phyloP scores from a whole-genome alignment of 257 asterid species.

The Solanum megistacrolobum region DNA sequence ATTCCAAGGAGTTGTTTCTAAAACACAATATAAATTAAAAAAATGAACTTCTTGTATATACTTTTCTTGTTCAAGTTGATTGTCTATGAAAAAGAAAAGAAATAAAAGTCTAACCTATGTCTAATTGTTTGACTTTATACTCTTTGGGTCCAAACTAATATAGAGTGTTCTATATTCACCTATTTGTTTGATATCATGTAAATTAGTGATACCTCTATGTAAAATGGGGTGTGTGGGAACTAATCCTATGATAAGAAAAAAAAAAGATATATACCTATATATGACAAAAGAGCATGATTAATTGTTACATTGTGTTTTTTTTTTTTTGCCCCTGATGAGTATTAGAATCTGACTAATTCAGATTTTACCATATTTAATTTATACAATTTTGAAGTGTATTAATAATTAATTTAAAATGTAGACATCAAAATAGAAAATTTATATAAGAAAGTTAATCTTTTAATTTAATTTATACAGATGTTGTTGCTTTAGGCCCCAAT shows the following conservation, averaged over 20 bases:
- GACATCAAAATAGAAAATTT: background rate
- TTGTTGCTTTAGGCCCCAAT: background rate
- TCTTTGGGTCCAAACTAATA: background rate
- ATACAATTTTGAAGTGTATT: no score
- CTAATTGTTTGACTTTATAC: background rate
- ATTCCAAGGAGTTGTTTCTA: constrained; percentile 1
- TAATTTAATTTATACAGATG: no score
- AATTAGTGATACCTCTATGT: background rate
- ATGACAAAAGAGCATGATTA: background rate
- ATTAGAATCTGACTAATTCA: background rate
- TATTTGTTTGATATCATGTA: background rate
- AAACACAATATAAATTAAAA: background rate
- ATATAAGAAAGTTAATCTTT: background rate
- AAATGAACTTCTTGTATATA: background rate
- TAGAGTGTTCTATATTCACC: background rate
- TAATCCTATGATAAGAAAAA: background rate
- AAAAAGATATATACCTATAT: background rate
- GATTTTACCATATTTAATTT: no score
- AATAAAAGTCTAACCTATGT: background rate
- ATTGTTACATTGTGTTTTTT: background rate
- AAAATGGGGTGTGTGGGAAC: background rate
- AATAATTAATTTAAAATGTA: no score
- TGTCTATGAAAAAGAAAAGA: background rate
- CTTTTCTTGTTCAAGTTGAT: background rate
- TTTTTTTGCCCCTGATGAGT: no score